Conservation (phyloP, 495 filamentous ascomycete species). For the Venustampulla echinocandica region DNA sequence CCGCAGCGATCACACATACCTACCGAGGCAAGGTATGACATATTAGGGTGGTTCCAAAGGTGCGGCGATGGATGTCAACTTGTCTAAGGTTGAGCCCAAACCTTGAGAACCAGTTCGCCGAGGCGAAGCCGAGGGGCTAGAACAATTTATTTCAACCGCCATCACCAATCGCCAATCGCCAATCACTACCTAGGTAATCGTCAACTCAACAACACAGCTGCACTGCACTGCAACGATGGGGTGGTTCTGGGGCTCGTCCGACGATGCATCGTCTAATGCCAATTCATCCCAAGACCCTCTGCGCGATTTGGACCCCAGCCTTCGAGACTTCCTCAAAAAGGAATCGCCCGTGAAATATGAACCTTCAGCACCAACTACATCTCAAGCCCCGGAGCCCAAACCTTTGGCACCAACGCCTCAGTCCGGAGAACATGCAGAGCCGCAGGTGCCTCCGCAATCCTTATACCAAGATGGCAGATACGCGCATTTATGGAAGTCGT, state of each 20-base stretch:
- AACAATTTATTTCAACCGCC: too few relatives aligned
- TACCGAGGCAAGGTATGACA: too few relatives aligned
- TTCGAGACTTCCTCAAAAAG: slow-evolving; percentile 75
- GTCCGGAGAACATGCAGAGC: slow-evolving; percentile 3
- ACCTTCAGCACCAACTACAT: slow-evolving; percentile 16
- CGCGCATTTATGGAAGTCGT: slow-evolving; percentile 86
- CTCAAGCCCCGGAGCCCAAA: slow-evolving; percentile 18
- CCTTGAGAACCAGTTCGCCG: too few relatives aligned
- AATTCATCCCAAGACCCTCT: slow-evolving; percentile 51
- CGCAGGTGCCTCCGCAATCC: slow-evolving; percentile 29
- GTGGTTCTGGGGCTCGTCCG: slow-evolving; percentile 22
- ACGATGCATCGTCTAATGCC: slow-evolving; percentile 7
- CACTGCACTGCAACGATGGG: too few relatives aligned
- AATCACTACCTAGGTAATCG: too few relatives aligned
- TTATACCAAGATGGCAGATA: slow-evolving; percentile 74
- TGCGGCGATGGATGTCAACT: too few relatives aligned
- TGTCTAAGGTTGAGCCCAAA: too few relatives aligned
- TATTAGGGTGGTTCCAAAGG: too few relatives aligned
- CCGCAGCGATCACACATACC: too few relatives aligned
- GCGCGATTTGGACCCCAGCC: slow-evolving; percentile 70
- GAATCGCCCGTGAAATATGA: slow-evolving; percentile 71
- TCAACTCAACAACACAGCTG: too few relatives aligned
- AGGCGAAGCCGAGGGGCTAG: too few relatives aligned
- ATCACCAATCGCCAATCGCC: too few relatives aligned
- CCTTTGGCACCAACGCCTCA: slow-evolving; percentile 15